Conservation (phyloP, 179 eudicot genomes). For the Spinacia oleracea region DNA sequence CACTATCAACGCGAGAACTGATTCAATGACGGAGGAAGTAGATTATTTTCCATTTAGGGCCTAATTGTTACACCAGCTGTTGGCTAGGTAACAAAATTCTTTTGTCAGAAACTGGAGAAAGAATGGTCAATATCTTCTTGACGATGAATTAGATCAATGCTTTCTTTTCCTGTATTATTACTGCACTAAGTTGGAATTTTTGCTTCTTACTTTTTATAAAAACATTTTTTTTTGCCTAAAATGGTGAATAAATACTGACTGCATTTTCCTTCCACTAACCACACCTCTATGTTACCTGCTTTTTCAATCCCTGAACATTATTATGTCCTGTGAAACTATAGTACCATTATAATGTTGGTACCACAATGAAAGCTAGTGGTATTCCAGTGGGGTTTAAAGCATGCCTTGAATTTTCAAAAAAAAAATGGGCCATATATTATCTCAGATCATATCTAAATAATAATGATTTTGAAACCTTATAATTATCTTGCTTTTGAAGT, state of each 20-base stretch:
- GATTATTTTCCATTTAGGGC: not conserved
- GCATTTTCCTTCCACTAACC: conserved; percentile 23
- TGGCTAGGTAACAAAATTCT: not conserved
- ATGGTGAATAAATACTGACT: conserved; percentile 25
- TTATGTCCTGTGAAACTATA: conserved; percentile 32
- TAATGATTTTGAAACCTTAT: conserved; percentile 17
- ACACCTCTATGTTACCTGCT: conserved; percentile 18
- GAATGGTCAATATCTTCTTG: not conserved
- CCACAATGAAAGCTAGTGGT: conserved; percentile 37
- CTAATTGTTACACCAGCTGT: not conserved
- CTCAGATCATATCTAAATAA: conserved; percentile 23
- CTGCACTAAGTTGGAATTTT: conserved; percentile 9
- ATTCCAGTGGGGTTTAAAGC: conserved; percentile 35
- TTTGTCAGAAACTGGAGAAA: conserved; percentile 7
- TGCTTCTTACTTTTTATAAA: conserved; percentile 12
- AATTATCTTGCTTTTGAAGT: conserved; percentile 18
- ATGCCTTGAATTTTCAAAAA: conserved; percentile 28
- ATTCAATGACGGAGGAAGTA: not conserved
- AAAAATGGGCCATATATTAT: conserved; percentile 31
- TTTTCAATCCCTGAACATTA: conserved; percentile 16
- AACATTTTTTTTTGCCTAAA: conserved; percentile 8
- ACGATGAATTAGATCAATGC: not conserved
- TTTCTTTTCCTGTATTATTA: conserved; percentile 9
- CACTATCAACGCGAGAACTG: not conserved
- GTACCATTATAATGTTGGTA: conserved; percentile 35